Evolutionary conservation across 805 yeast genomes (phyloP).

Genomic region (Saccharomycopsis sp.): DNA sequence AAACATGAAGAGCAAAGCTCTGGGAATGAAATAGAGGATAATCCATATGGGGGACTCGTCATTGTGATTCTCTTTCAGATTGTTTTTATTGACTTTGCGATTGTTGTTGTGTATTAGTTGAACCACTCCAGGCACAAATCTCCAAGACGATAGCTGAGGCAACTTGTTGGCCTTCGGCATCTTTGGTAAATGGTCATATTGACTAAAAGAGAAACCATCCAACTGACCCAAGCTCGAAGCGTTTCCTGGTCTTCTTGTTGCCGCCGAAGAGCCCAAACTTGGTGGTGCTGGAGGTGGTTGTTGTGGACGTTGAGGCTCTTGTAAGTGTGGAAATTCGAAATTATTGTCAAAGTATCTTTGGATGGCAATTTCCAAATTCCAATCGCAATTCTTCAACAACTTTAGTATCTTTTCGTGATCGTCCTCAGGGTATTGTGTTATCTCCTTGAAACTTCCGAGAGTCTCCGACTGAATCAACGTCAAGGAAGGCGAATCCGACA

Average conservation of each 20-base stretch:
- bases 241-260: too few species aligned
- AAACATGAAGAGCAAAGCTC: conserved; percentile 35
- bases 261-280: too few species aligned
- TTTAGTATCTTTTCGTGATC: conserved; percentile 31
- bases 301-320: background rate
- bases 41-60: too few species aligned
- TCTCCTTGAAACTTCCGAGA: conserved; percentile 31
- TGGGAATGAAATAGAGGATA: conserved; percentile 48
- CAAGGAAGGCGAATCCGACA: too few species aligned
- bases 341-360: conserved; percentile 41
- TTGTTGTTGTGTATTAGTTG: too few species aligned
- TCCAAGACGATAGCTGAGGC: conserved; percentile 41
- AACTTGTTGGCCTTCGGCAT: conserved; percentile 30
- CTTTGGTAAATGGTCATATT: conserved; percentile 27
- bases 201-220: conserved; percentile 4
- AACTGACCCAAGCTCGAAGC: too few species aligned
- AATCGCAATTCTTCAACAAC: conserved; percentile 34
- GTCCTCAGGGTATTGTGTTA: conserved; percentile 31
- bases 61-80: too few species aligned
- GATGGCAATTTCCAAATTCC: conserved; percentile 43
- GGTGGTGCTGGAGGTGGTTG: background rate
- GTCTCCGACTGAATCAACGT: conserved; percentile 26
- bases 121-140: too few species aligned
- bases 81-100: too few species aligned
- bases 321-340: conserved; percentile 21